Evolutionary conservation across 2,329 filamentous ascomycete species (phyloP).

Genomic region (Colletotrichum phormii): DNA sequence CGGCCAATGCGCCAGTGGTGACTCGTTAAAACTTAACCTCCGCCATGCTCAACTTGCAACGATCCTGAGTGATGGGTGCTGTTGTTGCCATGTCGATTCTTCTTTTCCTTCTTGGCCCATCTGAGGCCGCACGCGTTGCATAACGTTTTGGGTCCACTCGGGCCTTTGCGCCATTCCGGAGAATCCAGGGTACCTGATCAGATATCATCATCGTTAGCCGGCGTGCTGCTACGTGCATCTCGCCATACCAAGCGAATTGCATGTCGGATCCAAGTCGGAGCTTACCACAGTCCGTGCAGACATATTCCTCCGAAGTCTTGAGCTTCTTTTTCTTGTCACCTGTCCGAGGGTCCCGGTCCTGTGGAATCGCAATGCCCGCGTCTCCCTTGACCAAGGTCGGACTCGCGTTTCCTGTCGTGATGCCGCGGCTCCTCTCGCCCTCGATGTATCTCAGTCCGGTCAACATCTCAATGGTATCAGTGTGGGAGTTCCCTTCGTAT

Average conservation of each 20-base stretch:
- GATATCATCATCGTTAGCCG: conserved; percentile 8
- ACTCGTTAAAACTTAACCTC: conserved; percentile 18
- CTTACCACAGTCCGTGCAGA: conserved; percentile 91
- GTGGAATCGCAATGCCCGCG: conserved; percentile 84
- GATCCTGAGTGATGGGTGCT: conserved; percentile 18
- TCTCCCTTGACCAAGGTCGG: conserved; percentile 87
- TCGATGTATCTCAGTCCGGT: conserved; percentile 90
- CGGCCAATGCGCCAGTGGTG: conserved; percentile 12
- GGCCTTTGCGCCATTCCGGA: conserved; percentile 95
- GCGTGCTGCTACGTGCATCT: neutral
- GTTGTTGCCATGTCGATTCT: conserved; percentile 52
- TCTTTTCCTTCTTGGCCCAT: conserved; percentile 87
- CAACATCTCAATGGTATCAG: conserved; percentile 92
- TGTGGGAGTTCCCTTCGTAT: conserved; percentile 80
- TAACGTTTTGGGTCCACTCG: conserved; percentile 90
- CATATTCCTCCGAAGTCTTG: conserved; percentile 88
- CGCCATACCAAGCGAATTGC: neutral
- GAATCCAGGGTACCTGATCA: conserved; percentile 81
- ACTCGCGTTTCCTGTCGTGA: conserved; percentile 86
- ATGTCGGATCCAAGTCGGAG: conserved; percentile 37
- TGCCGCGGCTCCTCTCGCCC: conserved; percentile 87
- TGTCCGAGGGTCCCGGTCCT: conserved; percentile 78
- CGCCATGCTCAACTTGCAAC: conserved; percentile 29
- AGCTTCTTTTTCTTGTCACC: conserved; percentile 90
- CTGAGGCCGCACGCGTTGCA: conserved; percentile 92